phyloP scores from a whole-genome alignment of 1,284 basidiomycete genomes.

The Vanrija sp. region DNA sequence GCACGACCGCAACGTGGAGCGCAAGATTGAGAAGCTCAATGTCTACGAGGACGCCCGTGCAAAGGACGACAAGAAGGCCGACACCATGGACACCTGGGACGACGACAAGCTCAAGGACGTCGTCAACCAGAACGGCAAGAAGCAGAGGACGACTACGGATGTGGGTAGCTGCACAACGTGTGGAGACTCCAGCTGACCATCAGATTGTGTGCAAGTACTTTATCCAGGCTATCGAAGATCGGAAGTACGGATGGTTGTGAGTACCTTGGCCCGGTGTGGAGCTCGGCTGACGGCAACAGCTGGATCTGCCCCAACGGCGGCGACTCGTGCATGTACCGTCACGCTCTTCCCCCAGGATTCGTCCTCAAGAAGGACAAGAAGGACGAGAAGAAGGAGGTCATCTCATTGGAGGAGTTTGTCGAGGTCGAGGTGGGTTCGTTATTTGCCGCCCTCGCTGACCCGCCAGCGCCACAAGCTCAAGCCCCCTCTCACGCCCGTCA shows the following conservation, averaged over 20 bases:
- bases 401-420: constrained; percentile 94
- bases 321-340: constrained; percentile 88
- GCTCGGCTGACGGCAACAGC: constrained; percentile 27
- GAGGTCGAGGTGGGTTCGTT: constrained; percentile 75
- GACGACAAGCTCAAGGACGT: constrained; percentile 86
- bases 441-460: neutral
- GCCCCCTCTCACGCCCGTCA: constrained; percentile 90
- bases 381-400: constrained; percentile 74
- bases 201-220: constrained; percentile 98
- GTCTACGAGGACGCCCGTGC: constrained; percentile 86
- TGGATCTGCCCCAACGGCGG: constrained; percentile 51
- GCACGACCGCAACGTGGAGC: constrained; percentile 79
- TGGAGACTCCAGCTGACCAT: neutral
- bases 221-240: constrained; percentile 90
- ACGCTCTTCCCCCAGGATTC: constrained; percentile 93
- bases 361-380: constrained; percentile 81
- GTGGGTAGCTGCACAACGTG: constrained; percentile 57
- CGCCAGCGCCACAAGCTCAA: constrained; percentile 87
- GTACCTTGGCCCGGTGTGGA: constrained; percentile 5
- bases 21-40: constrained; percentile 96
- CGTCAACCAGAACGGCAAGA: constrained; percentile 81
- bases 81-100: constrained; percentile 99
- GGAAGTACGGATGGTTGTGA: constrained; percentile 63
- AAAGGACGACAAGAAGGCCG: constrained; percentile 62
- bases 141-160: constrained; percentile 88